phyloP scores from a whole-genome alignment of 306 rosid genomes.

The Arachis stenosperma region DNA sequence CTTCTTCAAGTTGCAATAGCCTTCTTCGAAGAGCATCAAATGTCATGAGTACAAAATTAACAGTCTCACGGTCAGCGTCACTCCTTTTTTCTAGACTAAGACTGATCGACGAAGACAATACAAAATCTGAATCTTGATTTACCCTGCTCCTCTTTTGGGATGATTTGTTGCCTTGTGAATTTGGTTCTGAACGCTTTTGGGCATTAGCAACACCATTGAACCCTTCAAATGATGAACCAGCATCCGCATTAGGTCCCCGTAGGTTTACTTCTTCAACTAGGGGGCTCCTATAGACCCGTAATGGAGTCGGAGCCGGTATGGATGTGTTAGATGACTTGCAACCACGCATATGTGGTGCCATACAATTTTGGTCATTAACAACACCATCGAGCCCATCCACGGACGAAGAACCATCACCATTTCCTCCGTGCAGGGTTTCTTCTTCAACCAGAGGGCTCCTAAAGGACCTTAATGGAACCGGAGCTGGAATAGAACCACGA shows the following conservation, averaged over 20 bases:
- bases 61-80: constrained; percentile 51
- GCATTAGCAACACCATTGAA: background rate
- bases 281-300: constrained; percentile 48
- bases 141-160: constrained; percentile 47
- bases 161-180: constrained; percentile 23
- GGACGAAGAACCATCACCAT: background rate
- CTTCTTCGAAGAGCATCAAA: constrained; percentile 65
- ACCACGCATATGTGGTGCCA: background rate
- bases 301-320: constrained; percentile 53
- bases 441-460: constrained; percentile 38
- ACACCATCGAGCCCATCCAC: constrained; percentile 7
- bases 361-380: background rate
- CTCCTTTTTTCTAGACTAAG: constrained; percentile 33
- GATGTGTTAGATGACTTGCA: constrained; percentile 36
- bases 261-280: constrained; percentile 27
- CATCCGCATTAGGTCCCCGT: background rate
- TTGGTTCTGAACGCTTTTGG: background rate
- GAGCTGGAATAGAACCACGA: constrained; percentile 46
- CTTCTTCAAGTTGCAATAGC: constrained; percentile 65
- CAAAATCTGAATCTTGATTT: constrained; percentile 10
- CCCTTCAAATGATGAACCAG: background rate
- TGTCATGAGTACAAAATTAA: constrained; percentile 49
- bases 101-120: constrained; percentile 25
- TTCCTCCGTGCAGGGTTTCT: background rate
- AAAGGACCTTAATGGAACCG: constrained; percentile 53